Base-by-base conservation (phyloP, 2,329 filamentous ascomycete genomes). In the Microdochium paspali region DNA sequence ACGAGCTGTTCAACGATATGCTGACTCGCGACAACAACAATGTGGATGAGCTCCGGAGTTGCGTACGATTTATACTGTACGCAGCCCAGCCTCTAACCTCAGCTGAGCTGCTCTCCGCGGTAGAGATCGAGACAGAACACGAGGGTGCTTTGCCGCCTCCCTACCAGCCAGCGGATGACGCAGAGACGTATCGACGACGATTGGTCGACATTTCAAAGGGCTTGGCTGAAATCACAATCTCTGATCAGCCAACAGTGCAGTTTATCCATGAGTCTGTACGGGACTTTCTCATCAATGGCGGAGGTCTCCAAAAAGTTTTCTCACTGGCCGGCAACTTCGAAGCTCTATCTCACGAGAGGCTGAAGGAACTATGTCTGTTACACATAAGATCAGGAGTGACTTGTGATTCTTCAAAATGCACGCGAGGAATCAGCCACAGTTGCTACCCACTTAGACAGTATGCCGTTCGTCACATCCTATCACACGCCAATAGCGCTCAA, bases 221-320 rank as follows among this genome's bases (percentile, higher is more conserved):
- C 26, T 28, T 28, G 26, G 26, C 26, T n/a, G 20, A n/a, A 7
- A 50, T 69, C 1, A 69, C 66, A 0, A 64, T 56, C 13, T 54
- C 58, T 0, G 53, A 59, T 12, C 2, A 23, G 0, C 52, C 55
- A 0, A 68, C 52, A 0, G 69, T 77, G 0, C 75, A 79, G 49
- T 79, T 77, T 54, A 76, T 77, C 4, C 73, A 77, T 32, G 70
- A 76, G 51, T 74, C 73, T 0, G 71, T 77, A 0, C 56, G 65
- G 1, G 72, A 76, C 10, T 76, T 71, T 43, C 58, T 77, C 0
- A 21, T 73, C 2, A 64, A 64, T 7, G 63, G 66, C 1, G 49
- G 54, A 0, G 66, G 68, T 0, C 50, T 69, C 0, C 9, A 44
- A 0, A 46, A 58, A 0, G n/a, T 70, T 0, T 65, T 21, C n/a